Base-by-base conservation (phyloP, 2,329 filamentous ascomycete genomes). In the Paecilomyces sp. region DNA sequence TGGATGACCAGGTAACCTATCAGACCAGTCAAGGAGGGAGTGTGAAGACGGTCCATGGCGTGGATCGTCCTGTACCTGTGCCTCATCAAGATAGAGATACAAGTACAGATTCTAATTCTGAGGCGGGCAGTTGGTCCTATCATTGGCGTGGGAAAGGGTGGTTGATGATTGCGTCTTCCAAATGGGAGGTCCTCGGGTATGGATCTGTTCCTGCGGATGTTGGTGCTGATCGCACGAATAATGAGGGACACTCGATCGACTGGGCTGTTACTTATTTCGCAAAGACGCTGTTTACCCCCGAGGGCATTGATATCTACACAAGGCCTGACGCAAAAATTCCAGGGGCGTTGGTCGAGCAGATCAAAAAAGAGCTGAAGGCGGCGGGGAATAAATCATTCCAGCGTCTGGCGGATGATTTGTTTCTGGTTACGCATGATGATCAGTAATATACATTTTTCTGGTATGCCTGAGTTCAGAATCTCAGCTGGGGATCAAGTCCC, bases 181-280 rank as follows among this genome's bases (percentile, higher is more conserved):
- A 91, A 69, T 96, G 91, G 91, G 90, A 96, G 79, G 77, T 94
- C 1, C 74, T 95, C 18, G 90, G 88, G 2, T 92, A 85, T 80
- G 90, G 90, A 4, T 83, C 88, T 69, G 75, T 77, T 24, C 18
- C 54, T 36, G 30, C 3, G 15, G 71, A 75, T 13, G 78, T 72
- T 33, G 63, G 65, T 3, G 67, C 66, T 56, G 68, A 68, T 2
- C 61, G 62, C n/a, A 36, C 28, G 30, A 33, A 41, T 5, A 13
- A 15, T n/a, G 31, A 59, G 9, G 66, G 64, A 7, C 75, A 74
- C 73, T 81, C 82, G 66, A 63, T 64, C 15, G 66, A 76, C 34
- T 96, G 90, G 89, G 85, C 84, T 1, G 89, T 96, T 13, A 95
- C 90, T 3, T 93, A 88, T 81, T 96, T 96, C 73, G 87, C 88